Conservation (phyloP, 2,329 filamentous ascomycete genomes). For the Colletotrichum orchidophilum region DNA sequence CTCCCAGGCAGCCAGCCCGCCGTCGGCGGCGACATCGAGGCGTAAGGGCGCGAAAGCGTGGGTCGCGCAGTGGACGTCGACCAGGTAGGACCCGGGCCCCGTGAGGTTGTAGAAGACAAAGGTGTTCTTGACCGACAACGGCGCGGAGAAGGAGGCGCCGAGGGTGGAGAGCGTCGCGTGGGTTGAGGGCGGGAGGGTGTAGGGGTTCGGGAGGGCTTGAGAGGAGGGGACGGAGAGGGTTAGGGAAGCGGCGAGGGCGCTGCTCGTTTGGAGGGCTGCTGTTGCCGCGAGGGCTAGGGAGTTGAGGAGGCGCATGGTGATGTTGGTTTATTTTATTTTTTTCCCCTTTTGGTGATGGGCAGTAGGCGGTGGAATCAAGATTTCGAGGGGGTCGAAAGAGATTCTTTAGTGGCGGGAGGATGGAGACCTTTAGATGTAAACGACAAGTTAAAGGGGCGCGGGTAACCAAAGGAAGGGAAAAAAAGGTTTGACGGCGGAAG, state of each 20-base stretch:
- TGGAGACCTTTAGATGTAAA: background rate
- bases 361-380: conserved; percentile 19
- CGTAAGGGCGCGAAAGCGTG: conserved; percentile 82
- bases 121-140: conserved; percentile 73
- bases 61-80: conserved; percentile 80
- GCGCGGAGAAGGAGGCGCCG: conserved; percentile 57
- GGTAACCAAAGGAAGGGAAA: background rate
- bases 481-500: background rate
- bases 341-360: background rate
- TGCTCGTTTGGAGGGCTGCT: conserved; percentile 44
- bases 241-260: conserved; percentile 50
- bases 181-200: conserved; percentile 69
- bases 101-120: conserved; percentile 81
- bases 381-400: background rate
- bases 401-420: background rate
- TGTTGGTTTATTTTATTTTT: too few species aligned
- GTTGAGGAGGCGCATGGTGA: conserved; percentile 47
- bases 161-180: conserved; percentile 67
- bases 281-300: conserved; percentile 48
- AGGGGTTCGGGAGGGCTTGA: conserved; percentile 55
- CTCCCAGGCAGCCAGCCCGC: conserved; percentile 75
- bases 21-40: conserved; percentile 71
- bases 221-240: conserved; percentile 55
- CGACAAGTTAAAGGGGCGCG: background rate
- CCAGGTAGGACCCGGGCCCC: conserved; percentile 76